Evolutionary conservation across 2,329 filamentous ascomycete species (phyloP).

Genomic region (Venturia carpophila): DNA sequence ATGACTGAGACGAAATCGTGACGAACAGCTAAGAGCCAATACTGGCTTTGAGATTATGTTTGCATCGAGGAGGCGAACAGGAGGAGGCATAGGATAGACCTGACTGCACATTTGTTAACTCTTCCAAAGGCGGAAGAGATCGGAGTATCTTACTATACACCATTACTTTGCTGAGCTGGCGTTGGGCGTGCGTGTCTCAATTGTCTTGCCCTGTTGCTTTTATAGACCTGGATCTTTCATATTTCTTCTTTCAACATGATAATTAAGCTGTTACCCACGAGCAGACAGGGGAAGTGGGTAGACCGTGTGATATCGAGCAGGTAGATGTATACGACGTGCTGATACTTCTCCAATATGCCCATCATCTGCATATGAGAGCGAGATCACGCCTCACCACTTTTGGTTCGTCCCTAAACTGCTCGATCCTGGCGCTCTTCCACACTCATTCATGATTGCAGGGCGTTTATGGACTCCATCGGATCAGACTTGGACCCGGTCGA

Average conservation of each 20-base stretch:
- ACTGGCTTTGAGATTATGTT: neutral
- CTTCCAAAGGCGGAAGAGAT: neutral
- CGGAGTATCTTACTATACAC: neutral
- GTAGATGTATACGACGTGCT: neutral
- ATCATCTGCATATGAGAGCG: too few species aligned
- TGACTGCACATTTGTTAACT: neutral
- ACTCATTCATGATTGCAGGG: too few species aligned
- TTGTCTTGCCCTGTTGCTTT: neutral
- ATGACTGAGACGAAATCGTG: neutral
- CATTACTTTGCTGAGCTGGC: neutral
- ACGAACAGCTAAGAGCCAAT: neutral
- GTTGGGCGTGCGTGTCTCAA: neutral
- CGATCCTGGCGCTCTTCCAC: too few species aligned
- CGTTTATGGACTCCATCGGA: too few species aligned
- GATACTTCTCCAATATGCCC: too few species aligned
- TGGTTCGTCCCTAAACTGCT: too few species aligned
- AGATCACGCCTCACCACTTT: too few species aligned
- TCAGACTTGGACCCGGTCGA: too few species aligned
- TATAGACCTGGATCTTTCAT: constrained; percentile 1
- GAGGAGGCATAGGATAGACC: neutral
- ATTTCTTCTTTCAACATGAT: neutral
- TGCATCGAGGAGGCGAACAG: neutral
- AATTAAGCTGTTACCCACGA: neutral
- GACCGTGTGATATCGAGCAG: neutral
- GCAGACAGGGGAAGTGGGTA: neutral